A percentile compares a stretch with the other conserved stretches of the same genome.
phyloP scores from a whole-genome alignment of 345 rosid genomes.

The Cochlearia excelsa region DNA sequence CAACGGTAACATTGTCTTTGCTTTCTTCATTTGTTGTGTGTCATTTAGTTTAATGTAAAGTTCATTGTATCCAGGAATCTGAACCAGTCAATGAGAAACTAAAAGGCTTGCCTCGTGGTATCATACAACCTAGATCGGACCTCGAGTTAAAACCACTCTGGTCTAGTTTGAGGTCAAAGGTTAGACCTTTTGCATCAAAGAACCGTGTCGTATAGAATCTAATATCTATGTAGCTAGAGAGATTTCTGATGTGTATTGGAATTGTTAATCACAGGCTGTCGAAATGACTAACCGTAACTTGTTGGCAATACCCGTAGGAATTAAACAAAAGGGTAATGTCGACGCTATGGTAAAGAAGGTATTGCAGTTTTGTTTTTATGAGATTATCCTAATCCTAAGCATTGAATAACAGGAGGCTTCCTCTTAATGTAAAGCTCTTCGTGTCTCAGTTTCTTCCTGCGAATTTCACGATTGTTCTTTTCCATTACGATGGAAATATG shows the following conservation, averaged over 20 bases:
- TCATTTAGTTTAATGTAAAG: not conserved
- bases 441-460: slow-evolving; percentile 87
- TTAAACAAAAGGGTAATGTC: slow-evolving; percentile 76
- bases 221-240: not conserved
- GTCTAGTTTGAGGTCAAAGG: slow-evolving; percentile 78
- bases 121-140: slow-evolving; percentile 64
- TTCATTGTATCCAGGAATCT: slow-evolving; percentile 45
- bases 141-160: slow-evolving; percentile 88
- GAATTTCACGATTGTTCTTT: slow-evolving; percentile 80
- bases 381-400: slow-evolving; percentile 16
- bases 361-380: slow-evolving; percentile 16
- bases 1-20: slow-evolving; percentile 44
- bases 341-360: slow-evolving; percentile 80
- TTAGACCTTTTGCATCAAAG: slow-evolving; percentile 35
- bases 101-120: slow-evolving; percentile 67
- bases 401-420: not conserved
- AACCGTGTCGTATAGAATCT: not conserved
- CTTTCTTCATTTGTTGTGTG: not conserved
- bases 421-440: slow-evolving; percentile 39
- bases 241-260: slow-evolving; percentile 20
- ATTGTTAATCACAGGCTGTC: slow-evolving; percentile 36
- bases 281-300: slow-evolving; percentile 48
- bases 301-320: slow-evolving; percentile 90
- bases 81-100: slow-evolving; percentile 42
- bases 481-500: slow-evolving; percentile 89